These are phyloP conservation scores for Asterochloris sp. DNA, from an alignment of 139 green algal genomes.

Conservation along the genomic window DNA sequence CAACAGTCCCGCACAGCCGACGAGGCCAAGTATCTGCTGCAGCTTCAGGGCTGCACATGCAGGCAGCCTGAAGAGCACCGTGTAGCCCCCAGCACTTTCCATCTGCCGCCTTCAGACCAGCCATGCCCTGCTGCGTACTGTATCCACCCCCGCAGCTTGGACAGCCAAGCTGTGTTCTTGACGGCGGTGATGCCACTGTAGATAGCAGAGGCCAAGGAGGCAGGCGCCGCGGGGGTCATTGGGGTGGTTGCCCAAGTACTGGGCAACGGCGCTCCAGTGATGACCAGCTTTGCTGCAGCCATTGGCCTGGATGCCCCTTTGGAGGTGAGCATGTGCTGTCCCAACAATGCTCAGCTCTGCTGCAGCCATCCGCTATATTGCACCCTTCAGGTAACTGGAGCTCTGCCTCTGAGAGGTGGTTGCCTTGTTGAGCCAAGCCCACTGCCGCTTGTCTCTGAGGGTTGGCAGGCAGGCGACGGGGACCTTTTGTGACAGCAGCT, in stretches of 20 bases:
- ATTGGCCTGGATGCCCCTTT: slow-evolving; percentile 66
- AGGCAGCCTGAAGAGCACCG: too few relatives aligned
- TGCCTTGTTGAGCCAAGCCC: neutral
- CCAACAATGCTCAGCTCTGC: slow-evolving; percentile 3
- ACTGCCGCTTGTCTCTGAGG: neutral
- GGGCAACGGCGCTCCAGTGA: slow-evolving; percentile 55
- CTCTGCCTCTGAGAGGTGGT: neutral
- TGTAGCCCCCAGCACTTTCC: neutral
- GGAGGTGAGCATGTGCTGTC: slow-evolving; percentile 33
- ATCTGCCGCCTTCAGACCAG: neutral
- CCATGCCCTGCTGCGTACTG: neutral
- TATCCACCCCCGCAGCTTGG: neutral
- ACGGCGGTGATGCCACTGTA: slow-evolving; percentile 14
- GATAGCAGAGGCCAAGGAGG: slow-evolving; percentile 71
- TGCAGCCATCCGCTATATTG: neutral
- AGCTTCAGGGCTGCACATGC: neutral
- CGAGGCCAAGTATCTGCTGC: neutral
- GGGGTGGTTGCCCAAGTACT: slow-evolving; percentile 47
- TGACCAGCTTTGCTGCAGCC: slow-evolving; percentile 62
- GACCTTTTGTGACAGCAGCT: neutral
- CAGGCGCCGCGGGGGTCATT: slow-evolving; percentile 68
- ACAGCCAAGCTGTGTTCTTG: neutral
- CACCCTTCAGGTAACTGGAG: neutral
- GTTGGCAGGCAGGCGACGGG: too few relatives aligned
- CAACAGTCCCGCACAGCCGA: neutral